phyloP scores from a whole-genome alignment of 2,329 filamentous ascomycete species.

The Xylariaceae sp. region DNA sequence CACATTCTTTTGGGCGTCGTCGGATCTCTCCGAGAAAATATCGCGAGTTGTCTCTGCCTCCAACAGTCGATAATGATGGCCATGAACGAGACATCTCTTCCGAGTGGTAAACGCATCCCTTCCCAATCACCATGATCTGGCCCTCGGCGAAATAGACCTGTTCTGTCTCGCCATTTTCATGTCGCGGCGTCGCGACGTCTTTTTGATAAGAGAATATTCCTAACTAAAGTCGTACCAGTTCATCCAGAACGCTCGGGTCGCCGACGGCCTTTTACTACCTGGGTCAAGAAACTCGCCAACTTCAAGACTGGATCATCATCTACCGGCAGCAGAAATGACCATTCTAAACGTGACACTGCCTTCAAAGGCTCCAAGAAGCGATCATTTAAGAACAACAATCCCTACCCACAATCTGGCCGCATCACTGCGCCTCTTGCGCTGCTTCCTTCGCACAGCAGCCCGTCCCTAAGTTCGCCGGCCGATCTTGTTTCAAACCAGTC shows the following conservation, averaged over 20 bases:
- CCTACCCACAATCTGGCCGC: conserved; percentile 80
- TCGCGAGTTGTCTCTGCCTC: neutral
- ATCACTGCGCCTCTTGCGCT: conserved; percentile 35
- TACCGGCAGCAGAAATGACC: conserved; percentile 43
- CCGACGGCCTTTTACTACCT: conserved; percentile 81
- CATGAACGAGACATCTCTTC: conserved; percentile 29
- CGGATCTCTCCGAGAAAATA: neutral
- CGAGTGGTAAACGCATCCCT: conserved; percentile 25
- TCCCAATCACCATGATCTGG: neutral
- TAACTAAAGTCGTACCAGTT: conserved; percentile 50
- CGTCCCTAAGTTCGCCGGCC: conserved; percentile 54
- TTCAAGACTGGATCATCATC: conserved; percentile 65
- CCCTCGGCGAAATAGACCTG: neutral
- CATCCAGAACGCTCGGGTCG: conserved; percentile 59
- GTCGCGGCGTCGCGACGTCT: conserved; percentile 2
- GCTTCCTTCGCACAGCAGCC: conserved; percentile 43
- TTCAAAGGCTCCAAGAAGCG: conserved; percentile 54
- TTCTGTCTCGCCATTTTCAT: neutral
- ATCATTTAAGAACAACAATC: conserved; percentile 70
- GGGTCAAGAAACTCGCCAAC: conserved; percentile 90
- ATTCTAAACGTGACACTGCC: conserved; percentile 39
- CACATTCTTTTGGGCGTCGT: neutral
- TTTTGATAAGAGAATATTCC: conserved; percentile 3
- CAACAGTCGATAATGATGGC: conserved; percentile 23
- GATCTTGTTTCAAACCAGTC: conserved; percentile 49